These are phyloP conservation scores for Naganishia liquefaciens DNA, from an alignment of 1,284 basidiomycete species.

Conservation along the genomic window DNA sequence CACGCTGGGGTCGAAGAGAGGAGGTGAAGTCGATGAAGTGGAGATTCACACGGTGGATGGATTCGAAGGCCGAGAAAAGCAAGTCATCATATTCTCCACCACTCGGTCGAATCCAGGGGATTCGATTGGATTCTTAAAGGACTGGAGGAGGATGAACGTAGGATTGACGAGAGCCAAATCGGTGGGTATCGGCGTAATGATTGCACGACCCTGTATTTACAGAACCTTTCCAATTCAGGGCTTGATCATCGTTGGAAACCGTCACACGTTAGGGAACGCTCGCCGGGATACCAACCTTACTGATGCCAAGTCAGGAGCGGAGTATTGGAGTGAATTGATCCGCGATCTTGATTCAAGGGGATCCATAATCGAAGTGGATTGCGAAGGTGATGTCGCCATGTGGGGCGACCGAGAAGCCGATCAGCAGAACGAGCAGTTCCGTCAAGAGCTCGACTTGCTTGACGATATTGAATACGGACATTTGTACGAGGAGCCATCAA, in stretches of 20 bases:
- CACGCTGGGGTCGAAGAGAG: conserved; percentile 65
- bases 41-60: conserved; percentile 89
- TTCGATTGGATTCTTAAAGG: conserved; percentile 85
- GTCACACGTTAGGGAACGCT: conserved; percentile 63
- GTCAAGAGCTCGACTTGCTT: no score
- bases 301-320: conserved; percentile 40
- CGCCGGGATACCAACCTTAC: conserved; percentile 33
- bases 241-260: conserved; percentile 76
- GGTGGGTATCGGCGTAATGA: conserved; percentile 51
- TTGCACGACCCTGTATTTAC: background rate
- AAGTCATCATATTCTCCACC: conserved; percentile 85
- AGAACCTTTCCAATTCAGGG: conserved; percentile 35
- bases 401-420: background rate
- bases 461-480: no score
- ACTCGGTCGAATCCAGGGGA: conserved; percentile 75
- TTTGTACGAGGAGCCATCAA: no score
- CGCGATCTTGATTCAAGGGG: conserved; percentile 32
- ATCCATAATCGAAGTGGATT: conserved; percentile 7
- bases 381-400: background rate
- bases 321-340: conserved; percentile 48
- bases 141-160: conserved; percentile 80
- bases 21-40: conserved; percentile 64
- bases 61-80: conserved; percentile 91
- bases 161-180: conserved; percentile 81
- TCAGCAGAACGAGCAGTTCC: background rate